Evolutionary conservation across 306 rosid genomes (phyloP).

Genomic region (Glycine tomentella): DNA sequence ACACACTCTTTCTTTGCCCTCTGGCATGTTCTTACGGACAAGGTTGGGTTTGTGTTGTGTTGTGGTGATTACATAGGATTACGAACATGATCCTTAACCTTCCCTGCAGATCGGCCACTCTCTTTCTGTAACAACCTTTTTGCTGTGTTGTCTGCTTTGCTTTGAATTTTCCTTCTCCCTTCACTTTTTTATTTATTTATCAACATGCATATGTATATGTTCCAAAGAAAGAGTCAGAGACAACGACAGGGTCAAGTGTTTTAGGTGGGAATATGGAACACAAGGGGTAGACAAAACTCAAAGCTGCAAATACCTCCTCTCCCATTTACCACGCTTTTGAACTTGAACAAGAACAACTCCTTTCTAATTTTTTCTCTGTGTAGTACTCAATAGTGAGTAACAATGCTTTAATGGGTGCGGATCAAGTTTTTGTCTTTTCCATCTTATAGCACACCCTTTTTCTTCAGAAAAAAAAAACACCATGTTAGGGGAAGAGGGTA

Average conservation of each 20-base stretch:
- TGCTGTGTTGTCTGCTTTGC: constrained; percentile 38
- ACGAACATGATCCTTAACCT: not conserved
- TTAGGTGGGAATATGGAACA: constrained; percentile 70
- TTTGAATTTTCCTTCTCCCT: constrained; percentile 57
- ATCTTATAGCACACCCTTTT: constrained; percentile 13
- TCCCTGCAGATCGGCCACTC: not conserved
- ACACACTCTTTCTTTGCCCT: not conserved
- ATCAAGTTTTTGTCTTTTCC: constrained; percentile 40
- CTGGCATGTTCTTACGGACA: not conserved
- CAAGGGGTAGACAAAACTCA: constrained; percentile 32
- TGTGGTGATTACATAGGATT: not conserved
- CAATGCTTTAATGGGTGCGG: constrained; percentile 50
- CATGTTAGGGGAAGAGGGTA: constrained; percentile 66
- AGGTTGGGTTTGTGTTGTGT: not conserved
- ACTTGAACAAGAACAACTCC: too few species aligned
- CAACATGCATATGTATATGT: constrained; percentile 19
- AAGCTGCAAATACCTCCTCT: constrained; percentile 51
- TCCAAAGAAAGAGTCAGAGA: constrained; percentile 47
- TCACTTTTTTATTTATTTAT: constrained; percentile 14
- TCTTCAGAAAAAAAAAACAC: not conserved
- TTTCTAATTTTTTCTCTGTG: too few species aligned
- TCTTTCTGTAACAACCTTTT: constrained; percentile 29
- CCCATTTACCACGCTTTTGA: constrained; percentile 39
- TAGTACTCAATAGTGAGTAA: too few species aligned
- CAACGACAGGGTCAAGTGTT: constrained; percentile 67